Evolutionary conservation across 805 yeast species (phyloP), one percentile per base, ranked within the genome.

Genomic region (Myxozyma kluyveri): DNA sequence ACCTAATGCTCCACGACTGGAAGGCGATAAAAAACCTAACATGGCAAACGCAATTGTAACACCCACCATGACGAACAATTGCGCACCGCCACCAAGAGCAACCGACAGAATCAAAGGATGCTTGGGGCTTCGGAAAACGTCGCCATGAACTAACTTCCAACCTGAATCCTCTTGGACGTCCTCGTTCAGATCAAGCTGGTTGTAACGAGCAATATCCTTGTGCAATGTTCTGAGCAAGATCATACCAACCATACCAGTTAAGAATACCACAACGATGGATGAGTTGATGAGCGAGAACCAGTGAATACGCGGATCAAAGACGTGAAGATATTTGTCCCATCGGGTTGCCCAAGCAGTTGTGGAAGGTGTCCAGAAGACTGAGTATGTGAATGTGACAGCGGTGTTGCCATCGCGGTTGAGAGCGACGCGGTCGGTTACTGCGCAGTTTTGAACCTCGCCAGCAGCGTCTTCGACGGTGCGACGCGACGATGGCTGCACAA

Each of bases 131-230:
- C 98, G 80, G 74, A 91, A 91, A 27, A 91, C 89, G 68, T 91
- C 98, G 56, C 97, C 98, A 63, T 90, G 95, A 36, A 89, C 84
- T 59, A 93, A 77, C 68, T 93, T 93, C 99, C 99, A 93, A 36
- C 99, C 99, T 65, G 89, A 79, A 68, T 93, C 98, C 64, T 89
- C 96, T 57, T 88, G 83, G 47, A 88, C 80, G 62, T 84, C 88
- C 43, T 73, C 77, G 66, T 86, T 93, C 62, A 91, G 76, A 65
- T 86, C 88, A 59, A 91, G 79, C 67, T 87, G 96, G 67, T 91
- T 91, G 71, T 93, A 93, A 63, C 85, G 83, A 51, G 84, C 77
- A 62, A 93, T 87, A 67, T 93, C 99, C 65, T 80, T 84, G 66
- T 81, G 85, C 66, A 93, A 76, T 37, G 96, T 86, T 62, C 88